Base-by-base conservation (phyloP, 176 grass and related monocot genomes). In the Raddia distichophylla region DNA sequence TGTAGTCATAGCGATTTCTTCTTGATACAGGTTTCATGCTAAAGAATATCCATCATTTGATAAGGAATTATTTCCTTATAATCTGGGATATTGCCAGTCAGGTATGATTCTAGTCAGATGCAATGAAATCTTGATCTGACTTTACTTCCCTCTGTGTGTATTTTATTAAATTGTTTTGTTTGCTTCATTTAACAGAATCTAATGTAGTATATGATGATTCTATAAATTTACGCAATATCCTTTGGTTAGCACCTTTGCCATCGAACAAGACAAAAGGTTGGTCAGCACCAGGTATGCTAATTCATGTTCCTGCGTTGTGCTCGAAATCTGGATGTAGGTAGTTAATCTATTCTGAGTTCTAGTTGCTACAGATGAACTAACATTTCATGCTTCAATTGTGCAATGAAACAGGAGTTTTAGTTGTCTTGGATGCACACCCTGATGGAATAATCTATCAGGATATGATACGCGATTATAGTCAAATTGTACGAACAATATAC, bases 21-120 rank as follows among this genome's bases (percentile, higher is more conserved):
- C 71, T 59, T 18, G 7, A 52, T 86, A 51, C 73, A 98, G 95
- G 58, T 98, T 98, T 71, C 95, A 98, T 72, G 92, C 95, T 34
- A 94, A 88, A 85, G 95, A 98, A 81, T 98, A 98, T 91, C 95
- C 95, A 53, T 86, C 88, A 67, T 86, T 69, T 68, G 90, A 98
- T 17, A 82, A 91, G 70, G 46, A 93, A 77, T 80, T 40, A 56
- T 98, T 98, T 90, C 95, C 92, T 59, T 93, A 82, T 79, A 46
- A 58, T 88, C 65, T 98, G 95, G 95, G 95, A 16, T 87, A 91
- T 89, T 98, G 95, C 69, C 92, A 98, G 60, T 70, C 76, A 86
- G 92, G 95, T 98, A 83, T 70, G 34, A 8, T 74, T 54, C 60
- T 20, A 22, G 18, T 55, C 74, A 14, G 66, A 81, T 59, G 74